Evolutionary conservation across 805 yeast species (phyloP).

Genomic region (Danielia reshetovae): DNA sequence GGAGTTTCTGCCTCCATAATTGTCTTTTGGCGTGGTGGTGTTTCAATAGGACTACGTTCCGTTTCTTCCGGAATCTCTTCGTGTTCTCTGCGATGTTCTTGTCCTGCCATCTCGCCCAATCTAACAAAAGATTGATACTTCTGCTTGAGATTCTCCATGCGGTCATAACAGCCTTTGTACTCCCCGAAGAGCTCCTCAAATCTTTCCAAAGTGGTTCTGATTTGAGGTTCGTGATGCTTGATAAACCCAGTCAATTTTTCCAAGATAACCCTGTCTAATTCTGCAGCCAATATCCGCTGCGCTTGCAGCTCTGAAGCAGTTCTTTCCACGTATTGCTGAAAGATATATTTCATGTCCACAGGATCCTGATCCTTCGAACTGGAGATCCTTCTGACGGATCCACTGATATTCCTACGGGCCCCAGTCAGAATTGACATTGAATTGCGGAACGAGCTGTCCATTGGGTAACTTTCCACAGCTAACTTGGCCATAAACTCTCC

Average conservation of each 20-base stretch:
- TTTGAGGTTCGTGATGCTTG: slow-evolving; percentile 33
- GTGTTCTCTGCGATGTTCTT: neutral
- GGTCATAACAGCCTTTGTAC: slow-evolving; percentile 21
- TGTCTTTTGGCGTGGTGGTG: neutral
- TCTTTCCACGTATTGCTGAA: slow-evolving; percentile 11
- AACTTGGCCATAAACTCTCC: slow-evolving; percentile 31
- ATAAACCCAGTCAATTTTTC: slow-evolving; percentile 32
- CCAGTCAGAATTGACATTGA: neutral
- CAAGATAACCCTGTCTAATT: slow-evolving; percentile 32
- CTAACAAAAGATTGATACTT: slow-evolving; percentile 29
- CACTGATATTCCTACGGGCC: neutral
- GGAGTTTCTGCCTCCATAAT: neutral
- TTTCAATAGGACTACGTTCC: neutral
- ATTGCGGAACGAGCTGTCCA: slow-evolving; percentile 20
- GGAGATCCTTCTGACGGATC: neutral
- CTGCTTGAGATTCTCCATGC: slow-evolving; percentile 25
- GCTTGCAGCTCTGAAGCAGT: slow-evolving; percentile 10
- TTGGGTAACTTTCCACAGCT: slow-evolving; percentile 20
- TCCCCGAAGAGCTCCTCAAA: slow-evolving; percentile 22
- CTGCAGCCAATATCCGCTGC: slow-evolving; percentile 24
- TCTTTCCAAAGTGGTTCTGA: slow-evolving; percentile 19
- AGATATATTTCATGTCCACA: slow-evolving; percentile 11
- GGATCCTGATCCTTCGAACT: slow-evolving; percentile 3
- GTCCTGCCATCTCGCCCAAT: slow-evolving; percentile 25
- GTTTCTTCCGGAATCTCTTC: neutral